Conservation (phyloP, 2,329 filamentous ascomycete species). For the Zopfia rhizophila region DNA sequence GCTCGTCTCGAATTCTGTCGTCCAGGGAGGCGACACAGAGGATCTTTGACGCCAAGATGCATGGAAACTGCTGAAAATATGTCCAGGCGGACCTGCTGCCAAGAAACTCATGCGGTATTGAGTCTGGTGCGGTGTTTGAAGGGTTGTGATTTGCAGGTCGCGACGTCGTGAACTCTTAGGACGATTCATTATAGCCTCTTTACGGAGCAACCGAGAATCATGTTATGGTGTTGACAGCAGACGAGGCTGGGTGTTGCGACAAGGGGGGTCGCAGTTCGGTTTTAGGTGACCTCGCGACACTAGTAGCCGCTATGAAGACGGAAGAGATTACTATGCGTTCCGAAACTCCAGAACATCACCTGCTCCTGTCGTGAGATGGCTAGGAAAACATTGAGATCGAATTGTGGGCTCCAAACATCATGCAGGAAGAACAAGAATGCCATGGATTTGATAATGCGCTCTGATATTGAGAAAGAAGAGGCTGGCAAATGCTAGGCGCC, state of each 20-base stretch:
- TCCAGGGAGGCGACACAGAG: constrained; percentile 16
- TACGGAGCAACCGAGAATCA: constrained; percentile 24
- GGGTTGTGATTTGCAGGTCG: constrained; percentile 42
- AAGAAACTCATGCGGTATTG: constrained; percentile 42
- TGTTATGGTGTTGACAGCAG: constrained; percentile 26
- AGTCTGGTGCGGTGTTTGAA: constrained; percentile 40
- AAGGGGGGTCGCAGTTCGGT: constrained; percentile 41
- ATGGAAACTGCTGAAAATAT: constrained; percentile 27
- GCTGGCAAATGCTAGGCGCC: constrained; percentile 29
- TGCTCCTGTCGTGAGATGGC: constrained; percentile 16
- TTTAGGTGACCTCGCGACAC: constrained; percentile 43
- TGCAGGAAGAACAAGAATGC: constrained; percentile 30
- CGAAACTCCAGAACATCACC: constrained; percentile 3
- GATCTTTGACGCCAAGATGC: constrained; percentile 20
- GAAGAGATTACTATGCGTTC: constrained; percentile 42
- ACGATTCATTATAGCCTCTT: constrained; percentile 29
- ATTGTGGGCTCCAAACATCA: constrained; percentile 35
- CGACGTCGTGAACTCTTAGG: constrained; percentile 42
- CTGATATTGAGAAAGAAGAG: constrained; percentile 42
- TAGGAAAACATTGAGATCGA: constrained; percentile 24
- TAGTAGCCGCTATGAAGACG: constrained; percentile 37
- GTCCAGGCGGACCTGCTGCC: constrained; percentile 35
- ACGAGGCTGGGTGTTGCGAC: constrained; percentile 37
- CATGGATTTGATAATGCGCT: constrained; percentile 22
- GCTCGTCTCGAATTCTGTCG: constrained; percentile 41